Conservation (phyloP, 2,329 filamentous ascomycete species). For the Didymella sp. region DNA sequence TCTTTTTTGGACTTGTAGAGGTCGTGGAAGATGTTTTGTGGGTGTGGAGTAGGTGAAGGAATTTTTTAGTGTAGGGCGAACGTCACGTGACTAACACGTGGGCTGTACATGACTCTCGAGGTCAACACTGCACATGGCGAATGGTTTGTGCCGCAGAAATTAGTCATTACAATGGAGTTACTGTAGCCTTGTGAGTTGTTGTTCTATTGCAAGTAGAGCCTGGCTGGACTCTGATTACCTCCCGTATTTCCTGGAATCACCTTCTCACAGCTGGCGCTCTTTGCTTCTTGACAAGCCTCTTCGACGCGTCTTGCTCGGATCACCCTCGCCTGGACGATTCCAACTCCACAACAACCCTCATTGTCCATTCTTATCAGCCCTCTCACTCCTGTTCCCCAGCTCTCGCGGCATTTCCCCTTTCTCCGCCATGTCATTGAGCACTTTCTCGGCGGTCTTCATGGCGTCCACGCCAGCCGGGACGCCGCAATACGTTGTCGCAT, state of each 20-base stretch:
- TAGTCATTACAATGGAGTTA: too few species aligned
- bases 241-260: too few species aligned
- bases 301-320: background rate
- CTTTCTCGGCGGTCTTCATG: constrained; percentile 60
- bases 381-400: constrained; percentile 40
- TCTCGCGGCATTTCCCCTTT: constrained; percentile 52
- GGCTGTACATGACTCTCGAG: too few species aligned
- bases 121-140: too few species aligned
- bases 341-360: background rate
- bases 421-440: constrained; percentile 60
- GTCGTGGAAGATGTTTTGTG: background rate
- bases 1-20: background rate
- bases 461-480: constrained; percentile 63
- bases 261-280: too few species aligned
- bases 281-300: too few species aligned
- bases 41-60: background rate
- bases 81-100: background rate
- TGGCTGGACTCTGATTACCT: too few species aligned
- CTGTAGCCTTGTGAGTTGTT: too few species aligned
- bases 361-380: constrained; percentile 27
- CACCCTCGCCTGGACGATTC: background rate
- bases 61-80: background rate
- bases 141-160: too few species aligned
- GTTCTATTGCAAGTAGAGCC: too few species aligned
- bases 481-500: constrained; percentile 61